A percentile compares a stretch with the other conserved stretches of the same genome.
Conservation (phyloP, 192 early-diverging fungal genomes). For the Coemansia sp. region DNA sequence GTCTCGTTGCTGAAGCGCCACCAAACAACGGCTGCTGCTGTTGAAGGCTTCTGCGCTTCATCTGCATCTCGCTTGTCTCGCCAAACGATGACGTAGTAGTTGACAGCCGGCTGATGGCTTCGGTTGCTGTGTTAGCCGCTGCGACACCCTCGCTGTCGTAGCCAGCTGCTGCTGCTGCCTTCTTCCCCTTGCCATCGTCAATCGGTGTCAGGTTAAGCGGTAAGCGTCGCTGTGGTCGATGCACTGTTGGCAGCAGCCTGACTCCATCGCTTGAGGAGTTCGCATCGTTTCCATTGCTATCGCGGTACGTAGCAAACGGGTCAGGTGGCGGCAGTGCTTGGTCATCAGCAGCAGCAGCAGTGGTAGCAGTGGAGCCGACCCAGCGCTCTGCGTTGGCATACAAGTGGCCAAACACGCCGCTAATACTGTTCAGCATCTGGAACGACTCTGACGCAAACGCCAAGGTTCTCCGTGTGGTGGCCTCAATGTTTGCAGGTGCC, state of each 20-base stretch:
- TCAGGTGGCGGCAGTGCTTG: neutral
- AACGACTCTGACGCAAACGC: constrained; percentile 53
- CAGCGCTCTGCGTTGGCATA: constrained; percentile 44
- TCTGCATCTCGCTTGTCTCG: neutral
- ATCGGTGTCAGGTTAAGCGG: constrained; percentile 1
- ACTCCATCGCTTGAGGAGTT: neutral
- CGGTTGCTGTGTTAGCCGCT: neutral
- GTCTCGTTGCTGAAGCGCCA: neutral
- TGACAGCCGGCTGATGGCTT: neutral
- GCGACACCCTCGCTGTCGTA: neutral
- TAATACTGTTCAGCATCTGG: constrained; percentile 41
- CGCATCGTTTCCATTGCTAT: neutral
- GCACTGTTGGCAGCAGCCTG: neutral
- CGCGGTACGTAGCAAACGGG: constrained; percentile 1
- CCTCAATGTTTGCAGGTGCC: constrained; percentile 35
- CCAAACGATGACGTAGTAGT: neutral
- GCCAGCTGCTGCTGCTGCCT: neutral
- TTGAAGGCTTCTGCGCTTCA: neutral
- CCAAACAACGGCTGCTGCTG: constrained; percentile 2
- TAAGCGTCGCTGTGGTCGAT: neutral
- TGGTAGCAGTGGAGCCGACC: constrained; percentile 13
- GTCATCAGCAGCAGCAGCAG: neutral
- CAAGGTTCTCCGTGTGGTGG: constrained; percentile 33
- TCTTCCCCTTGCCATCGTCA: neutral
- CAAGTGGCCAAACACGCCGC: constrained; percentile 31